These are phyloP conservation scores for Vaccinium darrowii DNA, from an alignment of 148 eudicot genomes.

Conservation along the genomic window DNA sequence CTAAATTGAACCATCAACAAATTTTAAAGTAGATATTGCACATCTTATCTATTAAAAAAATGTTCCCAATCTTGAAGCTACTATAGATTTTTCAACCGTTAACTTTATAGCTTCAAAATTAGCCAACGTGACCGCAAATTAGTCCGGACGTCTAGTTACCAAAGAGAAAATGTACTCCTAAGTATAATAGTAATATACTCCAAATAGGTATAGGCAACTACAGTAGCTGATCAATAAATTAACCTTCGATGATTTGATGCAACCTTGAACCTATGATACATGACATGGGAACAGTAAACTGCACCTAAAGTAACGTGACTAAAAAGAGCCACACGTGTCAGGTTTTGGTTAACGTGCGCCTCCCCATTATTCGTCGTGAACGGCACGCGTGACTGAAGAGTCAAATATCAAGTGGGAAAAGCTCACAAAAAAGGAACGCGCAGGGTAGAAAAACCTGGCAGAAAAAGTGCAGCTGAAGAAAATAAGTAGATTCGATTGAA, in stretches of 20 bases:
- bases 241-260: background rate
- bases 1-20: no score
- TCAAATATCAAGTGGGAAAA: slow-evolving; percentile 17
- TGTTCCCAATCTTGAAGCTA: no score
- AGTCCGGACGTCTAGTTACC: rapidly evolving
- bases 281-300: background rate
- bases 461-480: background rate
- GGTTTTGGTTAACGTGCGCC: slow-evolving; percentile 5
- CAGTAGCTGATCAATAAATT: background rate
- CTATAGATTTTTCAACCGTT: no score
- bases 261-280: background rate
- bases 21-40: no score
- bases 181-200: no score
- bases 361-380: slow-evolving; percentile 12
- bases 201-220: background rate
- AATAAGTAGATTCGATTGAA: background rate
- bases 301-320: background rate
- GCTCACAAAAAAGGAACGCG: background rate
- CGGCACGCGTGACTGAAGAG: slow-evolving; percentile 19
- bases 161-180: no score
- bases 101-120: no score
- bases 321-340: background rate
- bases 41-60: no score
- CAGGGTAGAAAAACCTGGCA: background rate
- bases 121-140: no score